Percentiles rank a stretch among this genome's conserved stretches.
Evolutionary conservation across 257 asterid genomes (phyloP).

Genomic region (Solanum appendiculatum): DNA sequence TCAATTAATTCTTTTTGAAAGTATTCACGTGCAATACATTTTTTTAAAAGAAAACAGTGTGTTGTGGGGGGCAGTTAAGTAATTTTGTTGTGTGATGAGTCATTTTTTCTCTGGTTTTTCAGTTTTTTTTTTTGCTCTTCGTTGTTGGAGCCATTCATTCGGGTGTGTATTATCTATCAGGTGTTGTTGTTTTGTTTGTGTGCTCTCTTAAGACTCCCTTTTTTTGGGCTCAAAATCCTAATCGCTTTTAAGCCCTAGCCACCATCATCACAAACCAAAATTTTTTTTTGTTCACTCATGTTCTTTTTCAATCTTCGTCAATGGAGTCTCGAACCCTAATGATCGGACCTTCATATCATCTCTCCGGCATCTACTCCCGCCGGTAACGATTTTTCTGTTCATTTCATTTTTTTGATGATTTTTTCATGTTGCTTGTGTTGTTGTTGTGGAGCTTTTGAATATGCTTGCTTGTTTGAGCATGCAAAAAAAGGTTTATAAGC

Average conservation of each 20-base stretch:
- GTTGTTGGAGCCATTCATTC: slow-evolving; percentile 17
- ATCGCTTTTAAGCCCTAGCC: background rate
- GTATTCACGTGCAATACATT: no score
- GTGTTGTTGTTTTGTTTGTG: background rate
- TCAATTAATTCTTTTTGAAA: no score
- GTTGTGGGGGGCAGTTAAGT: slow-evolving; percentile 6
- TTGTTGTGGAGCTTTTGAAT: background rate
- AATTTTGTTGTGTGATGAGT: background rate
- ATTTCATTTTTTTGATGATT: background rate
- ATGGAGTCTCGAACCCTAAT: slow-evolving; percentile 13
- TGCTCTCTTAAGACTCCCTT: background rate
- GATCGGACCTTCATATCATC: slow-evolving; percentile 6
- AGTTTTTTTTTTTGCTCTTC: background rate
- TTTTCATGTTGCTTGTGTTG: background rate
- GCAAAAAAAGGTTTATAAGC: background rate
- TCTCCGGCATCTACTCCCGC: background rate
- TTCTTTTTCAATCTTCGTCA: background rate
- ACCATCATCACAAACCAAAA: background rate
- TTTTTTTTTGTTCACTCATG: background rate
- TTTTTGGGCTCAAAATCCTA: background rate
- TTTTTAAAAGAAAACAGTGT: background rate
- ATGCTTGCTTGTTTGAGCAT: background rate
- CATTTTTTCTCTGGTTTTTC: slow-evolving; percentile 1
- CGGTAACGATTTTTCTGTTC: slow-evolving; percentile 5
- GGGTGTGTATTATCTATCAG: slow-evolving; percentile 3